Conservation (phyloP, 2,329 filamentous ascomycete species). For the Teratosphaeriaceae sp. region DNA sequence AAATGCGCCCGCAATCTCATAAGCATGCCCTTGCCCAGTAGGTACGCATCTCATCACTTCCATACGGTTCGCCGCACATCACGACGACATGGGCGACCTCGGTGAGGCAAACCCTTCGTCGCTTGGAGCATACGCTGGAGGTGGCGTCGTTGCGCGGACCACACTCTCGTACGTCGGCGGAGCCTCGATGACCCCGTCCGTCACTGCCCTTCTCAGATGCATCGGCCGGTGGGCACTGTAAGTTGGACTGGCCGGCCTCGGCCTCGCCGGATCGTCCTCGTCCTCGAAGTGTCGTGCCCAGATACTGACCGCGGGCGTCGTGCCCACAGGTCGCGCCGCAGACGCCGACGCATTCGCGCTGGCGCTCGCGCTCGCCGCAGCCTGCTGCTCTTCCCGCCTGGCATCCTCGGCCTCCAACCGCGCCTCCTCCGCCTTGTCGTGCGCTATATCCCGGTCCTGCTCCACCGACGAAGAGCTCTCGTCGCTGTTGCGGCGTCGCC, state of each 20-base stretch:
- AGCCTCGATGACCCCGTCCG: slow-evolving; percentile 18
- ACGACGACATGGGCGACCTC: slow-evolving; percentile 7
- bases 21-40: no score
- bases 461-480: slow-evolving; percentile 15
- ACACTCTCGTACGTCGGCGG: slow-evolving; percentile 26
- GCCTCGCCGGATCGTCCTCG: slow-evolving; percentile 14
- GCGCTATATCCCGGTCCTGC: slow-evolving; percentile 16
- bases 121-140: slow-evolving; percentile 26
- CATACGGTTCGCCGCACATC: no score
- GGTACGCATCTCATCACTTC: no score
- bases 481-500: slow-evolving; percentile 21
- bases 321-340: slow-evolving; percentile 6
- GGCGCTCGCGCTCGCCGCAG: slow-evolving; percentile 7
- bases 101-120: slow-evolving; percentile 17
- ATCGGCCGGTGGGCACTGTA: slow-evolving; percentile 10
- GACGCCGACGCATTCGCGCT: neutral
- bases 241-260: slow-evolving; percentile 4
- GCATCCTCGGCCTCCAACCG: slow-evolving; percentile 22
- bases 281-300: slow-evolving; percentile 25
- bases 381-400: slow-evolving; percentile 6
- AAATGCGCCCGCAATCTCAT: no score
- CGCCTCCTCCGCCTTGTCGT: slow-evolving; percentile 27
- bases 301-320: slow-evolving; percentile 25
- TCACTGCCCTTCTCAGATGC: slow-evolving; percentile 20
- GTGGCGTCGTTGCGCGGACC: slow-evolving; percentile 22